A percentile compares a stretch with the other conserved stretches of the same genome.
These are phyloP conservation scores for Penicillium sp. DNA, from an alignment of 2,329 filamentous ascomycete genomes.

Conservation along the genomic window DNA sequence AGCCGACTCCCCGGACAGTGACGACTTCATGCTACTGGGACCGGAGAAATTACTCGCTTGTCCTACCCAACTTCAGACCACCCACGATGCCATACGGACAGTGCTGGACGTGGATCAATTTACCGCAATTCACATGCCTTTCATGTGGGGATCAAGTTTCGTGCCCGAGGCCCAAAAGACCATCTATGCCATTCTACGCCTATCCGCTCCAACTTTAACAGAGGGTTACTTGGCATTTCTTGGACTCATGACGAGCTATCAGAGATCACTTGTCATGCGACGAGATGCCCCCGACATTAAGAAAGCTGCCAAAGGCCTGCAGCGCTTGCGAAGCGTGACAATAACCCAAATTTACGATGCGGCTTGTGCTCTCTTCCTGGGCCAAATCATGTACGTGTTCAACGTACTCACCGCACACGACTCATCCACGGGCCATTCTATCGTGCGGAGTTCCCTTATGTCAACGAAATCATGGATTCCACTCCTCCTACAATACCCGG, in stretches of 20 bases:
- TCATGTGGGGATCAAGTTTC: constrained; percentile 19
- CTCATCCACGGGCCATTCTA: constrained; percentile 22
- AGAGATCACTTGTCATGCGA: constrained; percentile 20
- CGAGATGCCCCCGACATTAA: constrained; percentile 18
- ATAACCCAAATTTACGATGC: constrained; percentile 24
- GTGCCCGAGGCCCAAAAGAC: constrained; percentile 15
- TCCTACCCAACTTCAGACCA: constrained; percentile 12
- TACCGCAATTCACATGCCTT: constrained; percentile 20
- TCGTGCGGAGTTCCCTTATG: constrained; percentile 28
- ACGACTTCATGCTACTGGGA: constrained; percentile 3
- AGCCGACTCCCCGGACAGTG: constrained; percentile 1
- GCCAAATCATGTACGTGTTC: constrained; percentile 28
- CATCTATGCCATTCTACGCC: constrained; percentile 15
- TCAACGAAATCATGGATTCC: constrained; percentile 28
- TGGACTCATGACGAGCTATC: constrained; percentile 22
- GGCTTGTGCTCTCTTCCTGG: constrained; percentile 22
- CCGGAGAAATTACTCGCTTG: constrained; percentile 18
- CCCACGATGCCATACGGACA: constrained; percentile 17
- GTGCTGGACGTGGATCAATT: constrained; percentile 20
- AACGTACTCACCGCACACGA: constrained; percentile 27
- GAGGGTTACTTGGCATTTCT: constrained; percentile 24
- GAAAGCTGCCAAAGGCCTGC: constrained; percentile 20
- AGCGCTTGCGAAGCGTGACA: constrained; percentile 17
- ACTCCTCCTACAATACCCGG: constrained; percentile 19
- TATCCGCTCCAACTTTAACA: constrained; percentile 17